phyloP scores from a whole-genome alignment of 23 red algal species.

The Chondrus crispus region DNA sequence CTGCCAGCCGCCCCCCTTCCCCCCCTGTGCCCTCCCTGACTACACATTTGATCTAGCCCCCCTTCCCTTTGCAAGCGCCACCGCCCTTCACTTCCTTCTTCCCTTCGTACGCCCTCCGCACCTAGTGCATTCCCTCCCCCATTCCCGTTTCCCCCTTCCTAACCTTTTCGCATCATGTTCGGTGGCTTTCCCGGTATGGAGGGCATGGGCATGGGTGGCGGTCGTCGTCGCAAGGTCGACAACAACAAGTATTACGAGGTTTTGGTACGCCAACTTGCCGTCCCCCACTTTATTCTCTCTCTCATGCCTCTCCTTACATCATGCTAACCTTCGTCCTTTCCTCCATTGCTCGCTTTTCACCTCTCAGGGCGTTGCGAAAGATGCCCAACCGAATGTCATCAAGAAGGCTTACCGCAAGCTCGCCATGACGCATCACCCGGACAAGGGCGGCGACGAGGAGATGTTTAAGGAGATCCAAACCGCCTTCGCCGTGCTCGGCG shows the following conservation, averaged over 20 bases:
- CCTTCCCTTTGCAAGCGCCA: no score
- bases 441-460: slow-evolving; percentile 95
- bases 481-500: slow-evolving; percentile 88
- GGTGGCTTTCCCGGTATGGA: slow-evolving; percentile 80
- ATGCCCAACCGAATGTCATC: slow-evolving; percentile 67
- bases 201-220: slow-evolving; percentile 36
- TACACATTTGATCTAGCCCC: no score
- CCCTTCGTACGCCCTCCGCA: no score
- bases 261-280: not conserved
- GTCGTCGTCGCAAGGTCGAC: slow-evolving; percentile 66
- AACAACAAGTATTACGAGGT: slow-evolving; percentile 66
- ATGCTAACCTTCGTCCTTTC: no score
- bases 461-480: slow-evolving; percentile 93
- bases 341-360: no score
- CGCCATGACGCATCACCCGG: slow-evolving; percentile 83
- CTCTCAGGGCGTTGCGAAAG: slow-evolving; percentile 54
- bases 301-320: no score
- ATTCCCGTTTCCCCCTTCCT: not conserved
- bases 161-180: slow-evolving; percentile 37
- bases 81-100: no score
- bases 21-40: no score
- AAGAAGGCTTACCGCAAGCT: slow-evolving; percentile 89
- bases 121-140: no score
- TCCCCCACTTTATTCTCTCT: no score
- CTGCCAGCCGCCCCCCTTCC: no score